Evolutionary conservation across 176 grass and related monocot genomes (phyloP), one percentile per base, ranked within the genome.

Genomic region (Saccharum spontaneum): DNA sequence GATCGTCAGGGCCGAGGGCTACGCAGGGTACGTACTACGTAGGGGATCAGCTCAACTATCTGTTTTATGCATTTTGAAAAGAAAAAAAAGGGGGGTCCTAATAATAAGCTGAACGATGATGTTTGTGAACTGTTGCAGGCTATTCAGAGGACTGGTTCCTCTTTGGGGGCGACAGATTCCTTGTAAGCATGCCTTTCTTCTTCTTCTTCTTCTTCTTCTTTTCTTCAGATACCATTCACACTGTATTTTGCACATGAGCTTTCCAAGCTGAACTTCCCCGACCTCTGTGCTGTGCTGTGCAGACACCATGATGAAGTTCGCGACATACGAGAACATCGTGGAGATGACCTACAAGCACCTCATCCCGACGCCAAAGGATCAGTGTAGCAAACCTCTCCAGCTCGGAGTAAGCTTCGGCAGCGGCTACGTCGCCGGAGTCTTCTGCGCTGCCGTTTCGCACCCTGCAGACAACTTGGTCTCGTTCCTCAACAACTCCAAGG

Each of bases 301-400:
- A 96, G 94, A 96, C 80, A 96, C 91, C 7, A 96, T 96, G 94
- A 93, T 96, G 94, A 96, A 96, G 55, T 96, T 96, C 82, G 94
- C 94, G 1, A 93, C 94, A 0, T 96, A 93, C 49, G 94, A 96
- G 81, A 93, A 88, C 64, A 82, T 97, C n/a, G 94, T 97, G 7
- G 89, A 93, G 79, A 87, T 91, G 89, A 55, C 90, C 24, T 97
- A 97, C 81, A 97, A 91, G 69, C 84, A 97, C 81, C 78, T 90
- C 79, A 91, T 97, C 71, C 91, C 94, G 2, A 89, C 78, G 16
- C 94, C 94, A 0, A 97, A 97, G 73, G 89, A 93, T 6, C 75
- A 97, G 43, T 93, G 91, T 63, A 91, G 87, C 82, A 97, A 97
- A 24, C 52, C 87, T 39, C 82, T 93, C 5, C 91, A 97, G 84